Evolutionary conservation across 2,329 filamentous ascomycete genomes (phyloP).

Genomic region (Paramyrothecium roridum): DNA sequence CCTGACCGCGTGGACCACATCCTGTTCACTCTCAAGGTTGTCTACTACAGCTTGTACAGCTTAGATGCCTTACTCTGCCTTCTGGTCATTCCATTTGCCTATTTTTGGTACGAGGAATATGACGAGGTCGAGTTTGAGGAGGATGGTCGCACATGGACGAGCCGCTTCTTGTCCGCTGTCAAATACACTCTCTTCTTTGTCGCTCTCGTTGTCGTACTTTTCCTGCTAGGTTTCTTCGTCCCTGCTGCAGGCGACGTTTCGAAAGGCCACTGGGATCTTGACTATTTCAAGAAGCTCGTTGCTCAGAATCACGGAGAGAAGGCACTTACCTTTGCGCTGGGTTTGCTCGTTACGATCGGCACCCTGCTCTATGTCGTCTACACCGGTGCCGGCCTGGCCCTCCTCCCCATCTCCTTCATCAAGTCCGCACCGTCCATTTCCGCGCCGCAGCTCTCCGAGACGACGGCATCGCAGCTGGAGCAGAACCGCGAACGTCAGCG

Average conservation of each 20-base stretch:
- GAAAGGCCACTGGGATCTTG: conserved; percentile 72
- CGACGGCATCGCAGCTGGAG: conserved; percentile 76
- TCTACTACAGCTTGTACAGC: conserved; percentile 92
- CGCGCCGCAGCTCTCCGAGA: conserved; percentile 72
- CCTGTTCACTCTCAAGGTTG: conserved; percentile 74
- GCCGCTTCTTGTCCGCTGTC: conserved; percentile 76
- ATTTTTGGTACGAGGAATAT: conserved; percentile 98
- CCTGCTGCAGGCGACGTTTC: conserved; percentile 69
- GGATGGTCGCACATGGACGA: conserved; percentile 67
- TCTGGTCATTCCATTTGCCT: conserved; percentile 87
- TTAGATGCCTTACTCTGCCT: conserved; percentile 88
- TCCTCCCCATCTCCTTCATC: conserved; percentile 87
- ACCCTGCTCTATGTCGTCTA: conserved; percentile 85
- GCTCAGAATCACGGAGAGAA: conserved; percentile 82
- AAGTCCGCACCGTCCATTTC: conserved; percentile 87
- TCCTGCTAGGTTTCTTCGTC: conserved; percentile 91
- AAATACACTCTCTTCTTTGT: conserved; percentile 91
- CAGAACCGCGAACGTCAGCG: conserved; percentile 88
- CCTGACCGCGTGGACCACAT: conserved; percentile 76
- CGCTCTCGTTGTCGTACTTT: conserved; percentile 73
- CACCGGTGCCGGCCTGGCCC: conserved; percentile 81
- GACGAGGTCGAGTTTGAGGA: conserved; percentile 88
- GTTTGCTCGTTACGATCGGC: conserved; percentile 83
- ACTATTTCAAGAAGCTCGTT: conserved; percentile 86
- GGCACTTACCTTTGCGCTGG: conserved; percentile 84